These are phyloP conservation scores for Amylocarpus encephaloides DNA, from an alignment of 2,329 filamentous ascomycete genomes.

Conservation along the genomic window DNA sequence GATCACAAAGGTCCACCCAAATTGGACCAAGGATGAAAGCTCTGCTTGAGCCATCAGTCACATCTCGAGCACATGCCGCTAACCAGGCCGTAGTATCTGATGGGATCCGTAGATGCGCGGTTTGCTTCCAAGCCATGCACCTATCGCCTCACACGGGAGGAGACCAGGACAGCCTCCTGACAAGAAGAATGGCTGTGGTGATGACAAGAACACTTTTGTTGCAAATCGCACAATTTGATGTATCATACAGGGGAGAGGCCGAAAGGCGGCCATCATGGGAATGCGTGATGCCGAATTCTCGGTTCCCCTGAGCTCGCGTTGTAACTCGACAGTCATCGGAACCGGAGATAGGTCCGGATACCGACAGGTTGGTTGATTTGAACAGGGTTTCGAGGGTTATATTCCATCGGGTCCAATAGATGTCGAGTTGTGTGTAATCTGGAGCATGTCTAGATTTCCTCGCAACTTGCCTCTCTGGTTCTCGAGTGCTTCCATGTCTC, in stretches of 20 bases:
- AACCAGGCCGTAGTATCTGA: too few species aligned
- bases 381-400: neutral
- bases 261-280: neutral
- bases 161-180: neutral
- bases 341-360: too few species aligned
- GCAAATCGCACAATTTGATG: neutral
- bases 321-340: too few species aligned
- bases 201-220: neutral
- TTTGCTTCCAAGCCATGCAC: too few species aligned
- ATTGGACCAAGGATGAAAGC: too few species aligned
- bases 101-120: too few species aligned
- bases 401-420: neutral
- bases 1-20: too few species aligned
- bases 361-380: too few species aligned
- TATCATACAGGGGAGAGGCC: neutral
- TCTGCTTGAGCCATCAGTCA: too few species aligned
- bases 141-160: neutral
- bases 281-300: too few species aligned
- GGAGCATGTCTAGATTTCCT: neutral
- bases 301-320: too few species aligned
- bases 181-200: neutral
- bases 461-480: conserved; percentile 19
- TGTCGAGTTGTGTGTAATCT: neutral
- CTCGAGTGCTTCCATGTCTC: conserved; percentile 8
- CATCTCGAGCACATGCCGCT: too few species aligned